Evolutionary conservation across 192 early-diverging fungal species (phyloP), one percentile per base, ranked within the genome.

Genomic region (Coemansia sp.): DNA sequence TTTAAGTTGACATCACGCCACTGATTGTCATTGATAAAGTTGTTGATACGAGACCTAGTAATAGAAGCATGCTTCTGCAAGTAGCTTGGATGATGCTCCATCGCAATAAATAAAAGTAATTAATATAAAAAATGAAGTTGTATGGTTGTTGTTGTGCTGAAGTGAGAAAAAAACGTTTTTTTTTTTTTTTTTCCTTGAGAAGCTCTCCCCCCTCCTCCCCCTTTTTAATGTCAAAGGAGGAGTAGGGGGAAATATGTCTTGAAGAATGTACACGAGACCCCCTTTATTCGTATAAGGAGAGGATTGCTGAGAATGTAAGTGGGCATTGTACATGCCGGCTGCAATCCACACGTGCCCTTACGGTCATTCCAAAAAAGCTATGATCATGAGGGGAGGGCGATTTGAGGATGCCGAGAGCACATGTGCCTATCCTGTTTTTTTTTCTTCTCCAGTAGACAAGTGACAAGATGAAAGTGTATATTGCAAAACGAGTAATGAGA

Each of bases 1-100:
- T 73, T 76, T 66, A 90, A 85, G 70, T 89, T 87, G 64, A 93
- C 91, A 69, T 93, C 91, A 2, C 80, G 83, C 67, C 90, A 93
- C 72, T 88, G 88, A 47, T 85, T 87, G 39, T 75, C 76, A 50
- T 79, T 75, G 10, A 87, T 69, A 68, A 94, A 96, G 67, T 93
- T 95, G 59, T 86, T 81, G 19, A 93, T 84, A 11, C 96, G 87
- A 65, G 89, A 87, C 55, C 90, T 59, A 0, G 94, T 94, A 58
- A 98, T 95, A 40, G 75, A 78, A 16, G 91, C 90, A 62, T 92
- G 89, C 79, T 90, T 85, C 60, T 81, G 78, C 60, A 78, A 50
- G 43, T 78, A 78, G 57, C 72, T 74, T 64, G 70, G 66, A 44
- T 78, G 77, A 5, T 49, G 72, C 50, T 73, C 61, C 77, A 78